Base-by-base conservation (phyloP, 441 rosid species). In the Gossypium gossypioides region DNA sequence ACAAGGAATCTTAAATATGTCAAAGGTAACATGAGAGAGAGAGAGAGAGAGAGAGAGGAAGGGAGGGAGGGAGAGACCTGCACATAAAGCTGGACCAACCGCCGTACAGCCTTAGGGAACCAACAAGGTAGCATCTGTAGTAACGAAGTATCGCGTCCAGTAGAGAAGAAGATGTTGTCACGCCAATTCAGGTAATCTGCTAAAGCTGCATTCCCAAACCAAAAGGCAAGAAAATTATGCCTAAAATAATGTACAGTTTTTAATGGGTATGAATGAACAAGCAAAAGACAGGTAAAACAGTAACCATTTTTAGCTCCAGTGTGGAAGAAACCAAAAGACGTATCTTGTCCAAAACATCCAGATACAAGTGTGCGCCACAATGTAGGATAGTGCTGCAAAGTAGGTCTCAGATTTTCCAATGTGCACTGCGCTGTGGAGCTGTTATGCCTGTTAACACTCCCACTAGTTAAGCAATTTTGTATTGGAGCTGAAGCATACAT, bases 51-150 rank as follows among this genome's bases (percentile, higher is more conserved):
- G 65, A 48, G 18, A 25, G 3, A 61, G 74, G 59, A 72, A 74
- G 69, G 59, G 72, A 62, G 34, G 71, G 51, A 42, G 73, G 72
- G 72, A 74, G 68, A 71, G 75, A 96, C 99, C 99, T 93, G 96
- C 68, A 87, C 88, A 84, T 89, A 90, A 82, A 93, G 96, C 81
- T 96, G 99, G 80, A 96, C 81, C 80, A 96, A 82, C 75, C 97
- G 87, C 77, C 98, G 88, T 69, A 93, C 91, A 59, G 91, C 79
- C 85, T 90, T 96, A 18, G 99, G 99, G 77, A 96, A 93, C 99
- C 98, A 90, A 82, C 85, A 93, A 42, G 99, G 98, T 82, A 96
- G 80, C 94, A 96, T 96, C 84, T 96, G 98, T 57, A 91, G 79
- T 72, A 96, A 96, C 52, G 99, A 96, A 78, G 99, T 88, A 84